Base-by-base conservation (phyloP, 441 rosid species). In the Raphanus hybrid region DNA sequence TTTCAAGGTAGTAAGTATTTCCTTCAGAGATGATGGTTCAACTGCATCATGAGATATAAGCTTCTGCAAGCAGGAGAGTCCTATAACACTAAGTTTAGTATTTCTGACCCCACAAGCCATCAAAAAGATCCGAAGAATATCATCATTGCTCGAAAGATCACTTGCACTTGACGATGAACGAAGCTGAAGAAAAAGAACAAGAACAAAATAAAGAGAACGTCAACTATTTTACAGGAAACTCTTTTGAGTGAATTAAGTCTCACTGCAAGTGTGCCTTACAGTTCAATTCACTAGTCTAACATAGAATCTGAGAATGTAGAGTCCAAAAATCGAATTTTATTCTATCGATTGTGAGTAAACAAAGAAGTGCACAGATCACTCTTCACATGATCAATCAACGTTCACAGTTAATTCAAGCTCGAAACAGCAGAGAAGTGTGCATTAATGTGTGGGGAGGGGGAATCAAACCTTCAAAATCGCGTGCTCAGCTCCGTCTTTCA, bases 11-110 rank as follows among this genome's bases (percentile, higher is more conserved):
- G 85, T 85, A 73, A 93, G 96, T 65, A 96, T 93, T 85, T 92
- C 97, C 65, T 84, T 87, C 16, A 93, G 78, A 62, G 94, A 91
- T 9, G 97, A 87, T 11, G 94, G 95, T 48, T 90, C 89, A 81
- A 93, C 97, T 3, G 98, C 97, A 73, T 89, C 98, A 70, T 96
- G 98, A 75, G 99, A 89, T 81, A 96, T 90, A 80, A 96, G 99
- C 83, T 93, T 96, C 75, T 96, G 99, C 37, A 96, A 87, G 80
- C 97, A 93, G 0, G 99, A 90, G 65, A 96, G 97, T 70, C 99
- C 98, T 71, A 96, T 87, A 57, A 96, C 95, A 78, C 98, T 91
- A 78, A 95, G 89, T 83, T 92, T 96, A 35, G 89, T 90, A 12
- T 86, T 87, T 85, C 86, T 88, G 76, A 90, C 97, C 82, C 94